Evolutionary conservation across 306 rosid genomes (phyloP).

Genomic region (Sicyos baderoa): DNA sequence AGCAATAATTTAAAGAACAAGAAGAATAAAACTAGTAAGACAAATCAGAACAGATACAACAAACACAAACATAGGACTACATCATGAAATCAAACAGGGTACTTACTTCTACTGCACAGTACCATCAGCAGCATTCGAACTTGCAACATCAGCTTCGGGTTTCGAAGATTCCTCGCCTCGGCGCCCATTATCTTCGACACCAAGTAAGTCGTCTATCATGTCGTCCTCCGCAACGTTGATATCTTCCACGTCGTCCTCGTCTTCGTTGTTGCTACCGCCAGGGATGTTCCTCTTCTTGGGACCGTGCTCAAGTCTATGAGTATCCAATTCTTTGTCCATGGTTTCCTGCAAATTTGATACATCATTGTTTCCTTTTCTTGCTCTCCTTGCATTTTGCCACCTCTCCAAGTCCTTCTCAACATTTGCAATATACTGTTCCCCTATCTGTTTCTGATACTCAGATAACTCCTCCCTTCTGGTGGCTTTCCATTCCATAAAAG

Average conservation of each 20-base stretch:
- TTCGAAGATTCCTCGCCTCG: slow-evolving; percentile 58
- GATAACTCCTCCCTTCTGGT: slow-evolving; percentile 82
- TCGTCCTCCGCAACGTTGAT: slow-evolving; percentile 84
- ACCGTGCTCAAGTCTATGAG: slow-evolving; percentile 97
- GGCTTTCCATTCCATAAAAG: slow-evolving; percentile 72
- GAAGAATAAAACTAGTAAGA: slow-evolving; percentile 12
- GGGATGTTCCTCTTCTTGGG: slow-evolving; percentile 90
- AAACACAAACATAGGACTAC: slow-evolving; percentile 5
- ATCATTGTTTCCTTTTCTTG: slow-evolving; percentile 54
- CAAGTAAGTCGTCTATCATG: slow-evolving; percentile 81
- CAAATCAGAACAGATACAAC: slow-evolving; percentile 6
- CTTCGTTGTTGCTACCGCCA: slow-evolving; percentile 64
- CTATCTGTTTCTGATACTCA: slow-evolving; percentile 76
- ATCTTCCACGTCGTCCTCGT: slow-evolving; percentile 87
- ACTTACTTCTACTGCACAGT: slow-evolving; percentile 15
- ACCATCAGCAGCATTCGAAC: slow-evolving; percentile 31
- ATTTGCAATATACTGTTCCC: slow-evolving; percentile 75
- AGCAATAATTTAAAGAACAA: not conserved
- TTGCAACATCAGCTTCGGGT: slow-evolving; percentile 34
- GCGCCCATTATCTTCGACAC: slow-evolving; percentile 55
- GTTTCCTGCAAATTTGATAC: slow-evolving; percentile 83
- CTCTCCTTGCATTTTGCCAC: slow-evolving; percentile 86
- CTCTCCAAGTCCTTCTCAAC: slow-evolving; percentile 91
- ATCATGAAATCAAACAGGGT: not conserved
- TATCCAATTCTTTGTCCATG: slow-evolving; percentile 96